These are phyloP conservation scores for Neurospora sp. DNA, from an alignment of 495 filamentous ascomycete species.

Conservation along the genomic window DNA sequence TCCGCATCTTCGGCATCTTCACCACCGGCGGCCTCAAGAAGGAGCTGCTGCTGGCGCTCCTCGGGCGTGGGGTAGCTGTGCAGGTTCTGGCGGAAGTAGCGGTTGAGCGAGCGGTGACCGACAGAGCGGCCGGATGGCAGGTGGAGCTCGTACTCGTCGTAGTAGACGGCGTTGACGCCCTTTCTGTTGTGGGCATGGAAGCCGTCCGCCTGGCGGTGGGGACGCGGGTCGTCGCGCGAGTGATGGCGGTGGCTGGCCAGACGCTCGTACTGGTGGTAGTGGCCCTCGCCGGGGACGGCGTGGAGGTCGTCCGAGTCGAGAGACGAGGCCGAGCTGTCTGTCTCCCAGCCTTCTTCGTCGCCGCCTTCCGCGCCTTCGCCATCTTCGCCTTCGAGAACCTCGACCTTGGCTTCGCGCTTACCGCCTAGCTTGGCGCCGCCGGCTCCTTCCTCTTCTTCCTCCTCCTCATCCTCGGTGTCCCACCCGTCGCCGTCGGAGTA, in stretches of 20 bases:
- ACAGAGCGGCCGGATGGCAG: slow-evolving; percentile 85
- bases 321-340: slow-evolving; percentile 74
- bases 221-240: slow-evolving; percentile 50
- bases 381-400: slow-evolving; percentile 7
- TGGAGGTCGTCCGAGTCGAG: slow-evolving; percentile 68
- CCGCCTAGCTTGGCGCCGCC: slow-evolving; percentile 51
- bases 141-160: slow-evolving; percentile 87
- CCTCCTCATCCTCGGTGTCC: slow-evolving; percentile 59
- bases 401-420: slow-evolving; percentile 37
- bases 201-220: slow-evolving; percentile 59
- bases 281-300: slow-evolving; percentile 58
- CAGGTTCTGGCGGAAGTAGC: slow-evolving; percentile 88
- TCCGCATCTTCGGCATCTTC: slow-evolving; percentile 15
- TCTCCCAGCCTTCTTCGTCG: slow-evolving; percentile 62
- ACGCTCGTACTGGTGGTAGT: slow-evolving; percentile 48
- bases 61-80: slow-evolving; percentile 64
- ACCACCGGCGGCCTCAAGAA: slow-evolving; percentile 36
- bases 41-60: slow-evolving; percentile 51
- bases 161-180: slow-evolving; percentile 59
- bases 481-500: slow-evolving; percentile 64
- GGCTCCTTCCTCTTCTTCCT: slow-evolving; percentile 42
- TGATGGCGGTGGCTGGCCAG: slow-evolving; percentile 56
- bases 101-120: slow-evolving; percentile 76
- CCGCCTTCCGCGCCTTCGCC: slow-evolving; percentile 9
- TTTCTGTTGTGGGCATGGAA: slow-evolving; percentile 64